phyloP scores from a whole-genome alignment of 2,329 filamentous ascomycete genomes.

The Alternaria sp. region DNA sequence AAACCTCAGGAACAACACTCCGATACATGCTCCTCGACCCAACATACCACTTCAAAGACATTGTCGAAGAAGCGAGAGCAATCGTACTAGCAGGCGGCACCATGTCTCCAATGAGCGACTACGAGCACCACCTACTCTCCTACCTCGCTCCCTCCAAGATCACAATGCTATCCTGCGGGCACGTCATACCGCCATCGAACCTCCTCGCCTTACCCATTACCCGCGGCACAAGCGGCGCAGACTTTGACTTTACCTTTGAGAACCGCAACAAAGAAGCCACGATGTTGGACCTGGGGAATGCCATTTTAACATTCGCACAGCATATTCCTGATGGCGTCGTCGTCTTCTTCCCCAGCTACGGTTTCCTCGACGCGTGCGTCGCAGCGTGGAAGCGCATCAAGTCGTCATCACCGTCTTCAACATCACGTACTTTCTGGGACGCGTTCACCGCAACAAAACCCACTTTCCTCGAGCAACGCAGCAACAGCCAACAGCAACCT shows the following conservation, averaged over 20 bases:
- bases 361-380: slow-evolving; percentile 79
- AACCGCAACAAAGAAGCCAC: slow-evolving; percentile 73
- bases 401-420: slow-evolving; percentile 1
- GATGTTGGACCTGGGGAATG: slow-evolving; percentile 76
- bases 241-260: slow-evolving; percentile 89
- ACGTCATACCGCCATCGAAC: slow-evolving; percentile 86
- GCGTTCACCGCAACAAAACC: slow-evolving; percentile 66
- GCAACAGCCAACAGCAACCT: slow-evolving; percentile 53
- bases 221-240: slow-evolving; percentile 55
- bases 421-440: slow-evolving; percentile 58
- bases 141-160: slow-evolving; percentile 70
- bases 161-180: slow-evolving; percentile 87
- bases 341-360: slow-evolving; percentile 94
- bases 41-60: slow-evolving; percentile 86
- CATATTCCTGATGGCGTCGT: slow-evolving; percentile 88
- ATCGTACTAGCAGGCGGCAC: slow-evolving; percentile 94
- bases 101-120: slow-evolving; percentile 97
- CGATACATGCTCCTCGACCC: slow-evolving; percentile 92
- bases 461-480: slow-evolving; percentile 51
- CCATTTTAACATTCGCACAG: slow-evolving; percentile 74
- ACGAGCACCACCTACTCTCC: slow-evolving; percentile 84
- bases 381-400: slow-evolving; percentile 51
- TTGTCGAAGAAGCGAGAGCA: slow-evolving; percentile 83
- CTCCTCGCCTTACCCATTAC: slow-evolving; percentile 79
- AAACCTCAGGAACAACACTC: slow-evolving; percentile 65